phyloP scores from a whole-genome alignment of 306 rosid genomes.

The apple (Malus domestica) region DNA sequence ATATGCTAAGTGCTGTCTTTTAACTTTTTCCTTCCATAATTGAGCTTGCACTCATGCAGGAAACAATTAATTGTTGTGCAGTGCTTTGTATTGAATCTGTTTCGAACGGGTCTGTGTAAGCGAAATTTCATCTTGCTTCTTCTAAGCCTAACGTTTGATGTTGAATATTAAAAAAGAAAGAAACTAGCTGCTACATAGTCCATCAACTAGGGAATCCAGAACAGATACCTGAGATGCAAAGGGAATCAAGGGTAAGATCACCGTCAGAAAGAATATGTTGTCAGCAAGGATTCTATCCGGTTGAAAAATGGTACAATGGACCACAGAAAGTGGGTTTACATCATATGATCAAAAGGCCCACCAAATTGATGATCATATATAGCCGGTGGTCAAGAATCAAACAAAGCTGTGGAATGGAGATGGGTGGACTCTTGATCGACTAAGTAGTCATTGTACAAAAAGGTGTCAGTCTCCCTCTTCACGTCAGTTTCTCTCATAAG shows the following conservation, averaged over 20 bases:
- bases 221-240: too few species aligned
- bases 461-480: background rate
- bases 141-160: too few species aligned
- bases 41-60: too few species aligned
- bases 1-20: background rate
- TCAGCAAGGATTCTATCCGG: slow-evolving; percentile 6
- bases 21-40: background rate
- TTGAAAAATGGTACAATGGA: slow-evolving; percentile 6
- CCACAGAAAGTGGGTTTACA: background rate
- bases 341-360: background rate
- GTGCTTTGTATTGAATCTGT: too few species aligned
- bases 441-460: background rate
- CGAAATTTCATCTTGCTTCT: too few species aligned
- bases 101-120: too few species aligned
- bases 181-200: too few species aligned
- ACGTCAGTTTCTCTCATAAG: background rate
- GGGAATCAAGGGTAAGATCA: too few species aligned
- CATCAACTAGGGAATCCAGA: too few species aligned
- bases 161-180: too few species aligned
- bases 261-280: background rate
- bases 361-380: slow-evolving; percentile 7
- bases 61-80: too few species aligned
- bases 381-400: slow-evolving; percentile 12
- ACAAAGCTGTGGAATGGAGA: background rate
- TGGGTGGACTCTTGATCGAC: background rate